Conservation (phyloP, 2,329 filamentous ascomycete genomes). For the Zasmidium angulare region DNA sequence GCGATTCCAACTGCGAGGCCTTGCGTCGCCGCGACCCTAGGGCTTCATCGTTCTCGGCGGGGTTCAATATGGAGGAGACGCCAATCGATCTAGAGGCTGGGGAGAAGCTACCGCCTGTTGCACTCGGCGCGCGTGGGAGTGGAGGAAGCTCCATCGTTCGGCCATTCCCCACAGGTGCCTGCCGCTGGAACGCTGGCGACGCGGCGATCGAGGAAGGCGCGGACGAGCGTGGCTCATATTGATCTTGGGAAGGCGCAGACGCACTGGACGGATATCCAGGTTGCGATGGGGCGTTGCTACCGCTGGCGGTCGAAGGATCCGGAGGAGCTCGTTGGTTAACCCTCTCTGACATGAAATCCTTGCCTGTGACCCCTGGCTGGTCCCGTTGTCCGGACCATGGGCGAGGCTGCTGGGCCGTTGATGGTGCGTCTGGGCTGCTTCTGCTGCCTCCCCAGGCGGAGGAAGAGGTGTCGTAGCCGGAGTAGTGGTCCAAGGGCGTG, state of each 20-base stretch:
- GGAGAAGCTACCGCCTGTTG: constrained; percentile 22
- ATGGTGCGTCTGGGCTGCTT: constrained; percentile 13
- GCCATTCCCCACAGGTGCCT: constrained; percentile 15
- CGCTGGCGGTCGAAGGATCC: constrained; percentile 23
- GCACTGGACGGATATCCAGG: not conserved
- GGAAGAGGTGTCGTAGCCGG: constrained; percentile 5
- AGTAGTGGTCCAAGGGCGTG: constrained; percentile 11
- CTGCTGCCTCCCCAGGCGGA: constrained; percentile 13
- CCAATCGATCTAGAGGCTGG: constrained; percentile 38
- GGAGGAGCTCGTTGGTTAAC: constrained; percentile 24
- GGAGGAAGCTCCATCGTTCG: constrained; percentile 33
- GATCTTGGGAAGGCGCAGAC: constrained; percentile 10
- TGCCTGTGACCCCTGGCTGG: constrained; percentile 27
- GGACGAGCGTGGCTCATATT: constrained; percentile 11
- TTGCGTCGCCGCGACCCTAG: constrained; percentile 40
- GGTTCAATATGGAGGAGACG: constrained; percentile 49
- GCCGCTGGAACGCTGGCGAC: constrained; percentile 17
- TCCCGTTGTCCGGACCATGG: constrained; percentile 33
- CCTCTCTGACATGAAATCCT: constrained; percentile 38
- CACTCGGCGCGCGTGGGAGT: constrained; percentile 25
- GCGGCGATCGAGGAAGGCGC: constrained; percentile 10
- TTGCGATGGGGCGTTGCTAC: constrained; percentile 13
- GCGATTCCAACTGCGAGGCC: constrained; percentile 46
- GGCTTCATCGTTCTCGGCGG: constrained; percentile 37
- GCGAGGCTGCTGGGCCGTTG: constrained; percentile 24